phyloP scores from a whole-genome alignment of 306 rosid genomes.

The Prunus fruticosa region DNA sequence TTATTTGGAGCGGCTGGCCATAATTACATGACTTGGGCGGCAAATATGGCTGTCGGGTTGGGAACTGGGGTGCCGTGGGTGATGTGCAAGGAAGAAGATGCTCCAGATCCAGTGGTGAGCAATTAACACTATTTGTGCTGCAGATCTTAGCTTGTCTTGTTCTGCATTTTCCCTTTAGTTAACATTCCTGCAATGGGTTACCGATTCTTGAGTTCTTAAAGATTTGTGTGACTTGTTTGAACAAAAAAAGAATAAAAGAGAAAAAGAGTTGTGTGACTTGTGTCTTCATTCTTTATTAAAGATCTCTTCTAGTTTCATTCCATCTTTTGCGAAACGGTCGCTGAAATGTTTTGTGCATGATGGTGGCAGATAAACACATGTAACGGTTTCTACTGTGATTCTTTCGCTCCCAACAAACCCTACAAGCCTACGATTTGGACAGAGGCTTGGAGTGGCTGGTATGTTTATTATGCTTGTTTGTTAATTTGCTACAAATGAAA shows the following conservation, averaged over 20 bases:
- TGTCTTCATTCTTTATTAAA: no score
- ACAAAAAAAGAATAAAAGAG: no score
- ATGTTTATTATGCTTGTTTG: conserved; percentile 8
- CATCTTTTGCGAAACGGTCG: conserved; percentile 4
- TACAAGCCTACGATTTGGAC: conserved; percentile 96
- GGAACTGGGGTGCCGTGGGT: conserved; percentile 98
- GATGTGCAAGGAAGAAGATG: conserved; percentile 99
- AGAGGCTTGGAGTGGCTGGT: conserved; percentile 99
- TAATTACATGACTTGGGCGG: conserved; percentile 90
- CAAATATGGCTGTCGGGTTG: conserved; percentile 89
- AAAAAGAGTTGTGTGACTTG: no score
- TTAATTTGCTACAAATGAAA: background rate
- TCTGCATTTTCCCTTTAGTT: conserved; percentile 3
- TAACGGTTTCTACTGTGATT: conserved; percentile 91
- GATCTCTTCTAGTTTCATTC: background rate
- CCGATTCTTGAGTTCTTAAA: background rate
- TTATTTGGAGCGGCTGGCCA: conserved; percentile 76
- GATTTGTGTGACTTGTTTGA: background rate
- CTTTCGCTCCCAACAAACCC: conserved; percentile 88
- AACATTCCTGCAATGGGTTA: background rate
- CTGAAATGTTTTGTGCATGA: conserved; percentile 27
- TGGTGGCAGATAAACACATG: conserved; percentile 87
- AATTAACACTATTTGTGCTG: conserved; percentile 16
- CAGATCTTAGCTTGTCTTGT: background rate
- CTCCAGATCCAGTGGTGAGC: conserved; percentile 98